phyloP scores from a whole-genome alignment of 345 rosid species.

The Fremontodendron californicum region DNA sequence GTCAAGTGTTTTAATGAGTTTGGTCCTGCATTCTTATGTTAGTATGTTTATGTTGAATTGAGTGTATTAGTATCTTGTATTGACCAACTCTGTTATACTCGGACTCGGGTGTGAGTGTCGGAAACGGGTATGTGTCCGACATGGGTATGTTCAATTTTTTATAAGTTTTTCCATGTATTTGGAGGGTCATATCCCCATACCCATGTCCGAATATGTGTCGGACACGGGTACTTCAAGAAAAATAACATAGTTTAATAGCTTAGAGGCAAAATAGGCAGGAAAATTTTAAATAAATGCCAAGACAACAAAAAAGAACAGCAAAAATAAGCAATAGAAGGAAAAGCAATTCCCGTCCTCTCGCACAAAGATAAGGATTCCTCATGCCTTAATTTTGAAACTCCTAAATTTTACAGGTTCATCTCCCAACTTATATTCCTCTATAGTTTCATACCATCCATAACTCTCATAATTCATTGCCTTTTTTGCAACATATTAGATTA shows the following conservation, averaged over 20 bases:
- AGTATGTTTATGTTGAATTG: background rate
- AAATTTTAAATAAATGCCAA: background rate
- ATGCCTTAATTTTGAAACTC: background rate
- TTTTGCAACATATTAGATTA: background rate
- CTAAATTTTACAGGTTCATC: background rate
- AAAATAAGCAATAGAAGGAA: background rate
- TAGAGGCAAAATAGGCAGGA: background rate
- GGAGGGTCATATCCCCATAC: too few species aligned
- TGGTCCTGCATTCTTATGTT: background rate
- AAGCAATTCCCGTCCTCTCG: background rate
- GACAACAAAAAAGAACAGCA: background rate
- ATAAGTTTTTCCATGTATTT: too few species aligned
- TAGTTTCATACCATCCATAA: background rate
- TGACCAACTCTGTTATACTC: too few species aligned
- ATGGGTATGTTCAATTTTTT: too few species aligned
- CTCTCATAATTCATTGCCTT: background rate
- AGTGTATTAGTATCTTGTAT: background rate
- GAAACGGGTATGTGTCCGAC: too few species aligned
- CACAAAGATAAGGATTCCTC: background rate
- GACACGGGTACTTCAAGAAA: too few species aligned
- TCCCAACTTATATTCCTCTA: background rate
- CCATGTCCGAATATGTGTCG: too few species aligned
- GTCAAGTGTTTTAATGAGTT: background rate
- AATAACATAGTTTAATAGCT: too few species aligned
- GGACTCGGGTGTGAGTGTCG: too few species aligned